A percentile compares a stretch with the other conserved stretches of the same genome.
Evolutionary conservation across 2,329 filamentous ascomycete species (phyloP).

Genomic region (Cladosporium sphaerospermum): DNA sequence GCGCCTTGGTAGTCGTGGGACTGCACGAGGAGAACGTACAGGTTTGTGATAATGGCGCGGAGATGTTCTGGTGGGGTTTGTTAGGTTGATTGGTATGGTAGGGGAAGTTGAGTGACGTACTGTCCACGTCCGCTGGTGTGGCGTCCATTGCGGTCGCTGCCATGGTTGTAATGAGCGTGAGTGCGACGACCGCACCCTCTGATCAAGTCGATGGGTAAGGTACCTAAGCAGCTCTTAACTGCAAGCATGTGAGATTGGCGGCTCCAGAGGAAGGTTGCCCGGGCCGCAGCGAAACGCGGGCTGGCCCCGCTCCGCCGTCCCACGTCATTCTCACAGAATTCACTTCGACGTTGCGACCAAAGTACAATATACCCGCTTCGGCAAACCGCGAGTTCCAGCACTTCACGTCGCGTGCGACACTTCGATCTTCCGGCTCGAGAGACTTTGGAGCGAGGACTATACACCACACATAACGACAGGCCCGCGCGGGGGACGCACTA

Average conservation of each 20-base stretch:
- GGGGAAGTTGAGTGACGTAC: neutral
- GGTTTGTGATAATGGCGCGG: conserved; percentile 55
- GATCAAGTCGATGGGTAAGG: too few species aligned
- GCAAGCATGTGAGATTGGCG: neutral
- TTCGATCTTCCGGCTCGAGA: neutral
- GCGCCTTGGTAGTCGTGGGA: conserved; percentile 54
- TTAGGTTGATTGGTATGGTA: neutral
- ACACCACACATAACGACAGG: neutral
- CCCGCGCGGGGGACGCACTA: conserved; percentile 6
- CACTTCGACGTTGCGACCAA: neutral
- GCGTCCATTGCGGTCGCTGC: conserved; percentile 3
- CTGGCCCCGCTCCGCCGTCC: neutral
- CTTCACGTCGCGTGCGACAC: neutral
- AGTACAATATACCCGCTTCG: neutral
- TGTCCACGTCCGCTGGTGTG: conserved; percentile 2
- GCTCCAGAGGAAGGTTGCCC: neutral
- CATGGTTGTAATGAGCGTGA: neutral
- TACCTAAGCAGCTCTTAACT: neutral
- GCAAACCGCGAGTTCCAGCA: neutral
- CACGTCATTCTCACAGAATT: neutral
- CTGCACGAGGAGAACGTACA: conserved; percentile 55
- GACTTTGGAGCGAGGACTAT: neutral
- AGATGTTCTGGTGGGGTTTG: conserved; percentile 23
- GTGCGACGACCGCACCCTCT: too few species aligned
- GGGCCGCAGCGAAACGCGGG: neutral